Percentiles rank a stretch among this genome's conserved stretches.
These are phyloP conservation scores for Camelina sativa DNA, from an alignment of 345 rosid genomes.

Conservation along the genomic window DNA sequence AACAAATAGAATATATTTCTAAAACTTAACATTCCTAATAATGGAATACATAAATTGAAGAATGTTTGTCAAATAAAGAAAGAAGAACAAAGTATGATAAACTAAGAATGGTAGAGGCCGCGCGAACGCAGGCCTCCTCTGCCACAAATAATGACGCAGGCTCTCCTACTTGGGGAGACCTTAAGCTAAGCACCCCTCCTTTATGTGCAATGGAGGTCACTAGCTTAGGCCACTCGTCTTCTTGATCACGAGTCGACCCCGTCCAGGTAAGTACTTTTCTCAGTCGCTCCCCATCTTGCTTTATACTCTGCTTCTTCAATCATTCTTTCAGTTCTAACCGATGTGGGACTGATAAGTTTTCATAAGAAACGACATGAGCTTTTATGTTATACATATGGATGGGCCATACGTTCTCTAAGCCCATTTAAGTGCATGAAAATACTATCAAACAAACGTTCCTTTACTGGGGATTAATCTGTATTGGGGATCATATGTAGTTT, in stretches of 20 bases:
- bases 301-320: background rate
- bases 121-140: background rate
- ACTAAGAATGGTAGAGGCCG: background rate
- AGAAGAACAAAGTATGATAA: too few relatives aligned
- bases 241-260: background rate
- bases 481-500: too few relatives aligned
- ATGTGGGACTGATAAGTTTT: background rate
- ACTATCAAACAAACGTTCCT: too few relatives aligned
- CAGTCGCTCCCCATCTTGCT: background rate
- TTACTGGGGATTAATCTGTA: too few relatives aligned
- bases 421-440: too few relatives aligned
- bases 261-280: background rate
- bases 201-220: background rate
- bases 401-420: background rate
- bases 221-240: background rate
- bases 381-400: background rate
- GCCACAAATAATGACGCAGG: background rate
- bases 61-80: too few relatives aligned
- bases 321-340: background rate
- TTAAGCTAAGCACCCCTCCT: background rate
- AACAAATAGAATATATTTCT: too few relatives aligned
- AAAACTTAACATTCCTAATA: background rate
- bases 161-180: background rate
- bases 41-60: too few relatives aligned
- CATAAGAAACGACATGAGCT: background rate